A percentile compares a stretch with the other conserved stretches of the same genome.
These are phyloP conservation scores for Pythium scleroteichum DNA, from an alignment of 352 stramenopile genomes.

Conservation along the genomic window DNA sequence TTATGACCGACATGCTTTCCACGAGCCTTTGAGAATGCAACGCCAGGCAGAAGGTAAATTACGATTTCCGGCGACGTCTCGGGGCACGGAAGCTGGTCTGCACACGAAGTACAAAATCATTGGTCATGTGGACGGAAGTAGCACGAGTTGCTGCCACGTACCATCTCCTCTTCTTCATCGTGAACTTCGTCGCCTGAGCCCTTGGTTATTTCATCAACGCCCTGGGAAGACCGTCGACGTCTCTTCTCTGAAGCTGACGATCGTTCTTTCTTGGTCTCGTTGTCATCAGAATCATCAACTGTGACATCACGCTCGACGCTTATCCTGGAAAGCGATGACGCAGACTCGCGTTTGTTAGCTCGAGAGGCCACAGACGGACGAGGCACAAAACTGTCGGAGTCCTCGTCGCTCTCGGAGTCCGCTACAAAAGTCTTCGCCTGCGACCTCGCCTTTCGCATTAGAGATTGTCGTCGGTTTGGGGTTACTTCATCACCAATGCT, in stretches of 20 bases:
- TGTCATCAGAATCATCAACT: background rate
- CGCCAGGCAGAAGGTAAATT: background rate
- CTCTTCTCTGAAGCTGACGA: constrained; percentile 13
- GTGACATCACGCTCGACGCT: background rate
- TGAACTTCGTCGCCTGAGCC: constrained; percentile 1
- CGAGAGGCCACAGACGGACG: constrained; percentile 33
- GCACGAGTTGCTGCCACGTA: constrained; percentile 4
- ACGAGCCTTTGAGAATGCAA: background rate
- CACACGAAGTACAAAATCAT: background rate
- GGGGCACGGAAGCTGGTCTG: constrained; percentile 25
- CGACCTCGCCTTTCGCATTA: constrained; percentile 48
- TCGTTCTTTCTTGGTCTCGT: background rate
- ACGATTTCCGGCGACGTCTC: constrained; percentile 21
- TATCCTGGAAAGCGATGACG: background rate
- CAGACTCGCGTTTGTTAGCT: constrained; percentile 19
- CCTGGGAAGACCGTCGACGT: background rate
- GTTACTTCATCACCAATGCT: constrained; percentile 23
- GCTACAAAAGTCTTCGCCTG: constrained; percentile 50
- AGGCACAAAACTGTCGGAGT: constrained; percentile 42
- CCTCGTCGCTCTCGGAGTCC: constrained; percentile 50
- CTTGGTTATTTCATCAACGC: constrained; percentile 18
- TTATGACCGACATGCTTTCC: background rate
- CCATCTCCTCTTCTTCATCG: constrained; percentile 26
- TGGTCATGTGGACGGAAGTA: constrained; percentile 1
- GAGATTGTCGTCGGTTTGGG: constrained; percentile 47